phyloP scores from a whole-genome alignment of 352 stramenopile genomes.

The Phytophthora quininea region DNA sequence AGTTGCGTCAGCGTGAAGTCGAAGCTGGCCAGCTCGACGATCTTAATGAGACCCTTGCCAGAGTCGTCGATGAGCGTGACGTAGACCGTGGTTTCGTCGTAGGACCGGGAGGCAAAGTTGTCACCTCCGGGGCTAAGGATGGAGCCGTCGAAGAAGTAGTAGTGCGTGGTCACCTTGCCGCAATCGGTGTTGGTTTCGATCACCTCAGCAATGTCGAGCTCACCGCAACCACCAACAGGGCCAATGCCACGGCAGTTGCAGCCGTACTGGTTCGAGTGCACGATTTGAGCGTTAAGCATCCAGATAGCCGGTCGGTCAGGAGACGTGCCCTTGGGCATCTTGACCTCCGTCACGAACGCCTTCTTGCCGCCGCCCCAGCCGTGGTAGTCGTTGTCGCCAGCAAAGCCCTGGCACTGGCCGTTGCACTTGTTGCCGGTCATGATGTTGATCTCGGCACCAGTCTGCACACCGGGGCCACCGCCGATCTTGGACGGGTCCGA shows the following conservation, averaged over 20 bases:
- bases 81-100: conserved; percentile 49
- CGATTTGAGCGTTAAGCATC: conserved; percentile 64
- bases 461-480: conserved; percentile 51
- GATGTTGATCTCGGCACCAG: conserved; percentile 74
- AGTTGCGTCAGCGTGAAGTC: conserved; percentile 50
- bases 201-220: conserved; percentile 75
- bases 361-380: conserved; percentile 69
- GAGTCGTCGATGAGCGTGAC: conserved; percentile 66
- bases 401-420: conserved; percentile 43
- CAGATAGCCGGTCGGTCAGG: conserved; percentile 59
- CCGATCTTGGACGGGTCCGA: conserved; percentile 33
- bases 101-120: conserved; percentile 53
- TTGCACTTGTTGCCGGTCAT: conserved; percentile 53
- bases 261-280: conserved; percentile 62
- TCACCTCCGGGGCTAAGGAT: conserved; percentile 40
- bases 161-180: conserved; percentile 59
- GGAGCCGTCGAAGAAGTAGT: conserved; percentile 68
- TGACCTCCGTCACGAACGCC: conserved; percentile 70
- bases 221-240: conserved; percentile 53
- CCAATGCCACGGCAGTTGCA: conserved; percentile 76
- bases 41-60: conserved; percentile 58
- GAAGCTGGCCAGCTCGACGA: conserved; percentile 59
- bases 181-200: conserved; percentile 50
- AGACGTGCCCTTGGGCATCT: conserved; percentile 42
- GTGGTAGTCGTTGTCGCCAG: conserved; percentile 51